These are phyloP conservation scores for Leonotis leonurus DNA, from an alignment of 257 asterid species.

Conservation along the genomic window DNA sequence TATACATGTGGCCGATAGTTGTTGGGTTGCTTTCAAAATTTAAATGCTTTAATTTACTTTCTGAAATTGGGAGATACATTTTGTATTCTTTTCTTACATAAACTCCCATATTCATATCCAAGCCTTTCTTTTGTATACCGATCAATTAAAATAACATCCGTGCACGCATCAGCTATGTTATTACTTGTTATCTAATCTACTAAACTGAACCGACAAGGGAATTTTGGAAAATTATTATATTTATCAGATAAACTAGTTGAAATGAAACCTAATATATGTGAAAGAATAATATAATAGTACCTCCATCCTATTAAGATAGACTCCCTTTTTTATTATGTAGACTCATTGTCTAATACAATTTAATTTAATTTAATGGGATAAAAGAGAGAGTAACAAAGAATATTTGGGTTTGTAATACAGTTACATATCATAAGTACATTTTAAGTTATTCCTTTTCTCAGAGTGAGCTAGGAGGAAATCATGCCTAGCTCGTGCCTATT, in stretches of 20 bases:
- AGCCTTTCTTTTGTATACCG: neutral
- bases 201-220: neutral
- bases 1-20: neutral
- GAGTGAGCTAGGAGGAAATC: conserved; percentile 1
- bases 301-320: no score
- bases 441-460: conserved; percentile 6
- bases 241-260: no score
- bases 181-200: neutral
- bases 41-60: neutral
- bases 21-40: neutral
- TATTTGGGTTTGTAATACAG: neutral
- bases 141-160: neutral
- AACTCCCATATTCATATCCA: no score
- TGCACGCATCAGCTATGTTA: neutral
- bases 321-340: no score
- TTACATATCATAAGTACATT: no score
- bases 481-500: neutral
- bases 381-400: no score
- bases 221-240: neutral
- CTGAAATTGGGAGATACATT: neutral
- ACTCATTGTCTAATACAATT: no score
- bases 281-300: no score
- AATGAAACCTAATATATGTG: no score
- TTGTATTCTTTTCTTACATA: neutral
- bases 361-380: no score